A percentile compares a stretch with the other conserved stretches of the same genome.
Evolutionary conservation across 2,329 filamentous ascomycete species (phyloP).

Genomic region (Sporothrix variecibatus): DNA sequence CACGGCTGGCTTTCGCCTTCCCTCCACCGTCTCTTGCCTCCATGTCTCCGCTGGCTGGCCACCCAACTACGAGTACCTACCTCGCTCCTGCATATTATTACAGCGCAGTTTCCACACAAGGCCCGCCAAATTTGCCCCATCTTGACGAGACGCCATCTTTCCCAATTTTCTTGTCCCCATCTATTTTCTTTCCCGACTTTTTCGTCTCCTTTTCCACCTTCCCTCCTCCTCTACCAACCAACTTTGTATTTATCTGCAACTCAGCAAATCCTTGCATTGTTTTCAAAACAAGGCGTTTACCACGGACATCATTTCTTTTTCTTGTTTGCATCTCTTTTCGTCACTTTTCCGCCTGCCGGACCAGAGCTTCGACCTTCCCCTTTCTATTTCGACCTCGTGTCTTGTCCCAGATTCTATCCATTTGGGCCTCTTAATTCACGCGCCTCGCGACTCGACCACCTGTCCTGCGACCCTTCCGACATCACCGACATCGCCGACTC

Average conservation of each 20-base stretch:
- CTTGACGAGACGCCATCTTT: conserved; percentile 18
- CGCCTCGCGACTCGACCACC: conserved; percentile 7
- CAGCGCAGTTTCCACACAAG: neutral
- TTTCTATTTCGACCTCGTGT: conserved; percentile 7
- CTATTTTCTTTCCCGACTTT: conserved; percentile 24
- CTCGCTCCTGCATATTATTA: neutral
- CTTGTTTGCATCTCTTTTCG: neutral
- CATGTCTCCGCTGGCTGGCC: neutral
- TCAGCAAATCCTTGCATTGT: conserved; percentile 18
- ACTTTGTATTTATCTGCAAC: neutral
- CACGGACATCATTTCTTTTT: neutral
- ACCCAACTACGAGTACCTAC: neutral
- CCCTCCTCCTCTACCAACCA: neutral
- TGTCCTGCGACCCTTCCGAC: neutral
- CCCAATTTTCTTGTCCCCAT: conserved; percentile 23
- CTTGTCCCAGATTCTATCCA: neutral
- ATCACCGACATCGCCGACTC: neutral
- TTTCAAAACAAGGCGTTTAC: conserved; percentile 15
- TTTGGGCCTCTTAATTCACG: conserved; percentile 4
- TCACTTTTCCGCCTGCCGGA: neutral
- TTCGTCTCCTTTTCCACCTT: conserved; percentile 19
- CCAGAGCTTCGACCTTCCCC: conserved; percentile 3
- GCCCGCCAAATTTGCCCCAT: conserved; percentile 25
- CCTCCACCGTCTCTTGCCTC: neutral
- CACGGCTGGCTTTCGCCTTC: neutral